Conservation (phyloP, 306 rosid genomes). For the Trichosanthes cucumerina region DNA sequence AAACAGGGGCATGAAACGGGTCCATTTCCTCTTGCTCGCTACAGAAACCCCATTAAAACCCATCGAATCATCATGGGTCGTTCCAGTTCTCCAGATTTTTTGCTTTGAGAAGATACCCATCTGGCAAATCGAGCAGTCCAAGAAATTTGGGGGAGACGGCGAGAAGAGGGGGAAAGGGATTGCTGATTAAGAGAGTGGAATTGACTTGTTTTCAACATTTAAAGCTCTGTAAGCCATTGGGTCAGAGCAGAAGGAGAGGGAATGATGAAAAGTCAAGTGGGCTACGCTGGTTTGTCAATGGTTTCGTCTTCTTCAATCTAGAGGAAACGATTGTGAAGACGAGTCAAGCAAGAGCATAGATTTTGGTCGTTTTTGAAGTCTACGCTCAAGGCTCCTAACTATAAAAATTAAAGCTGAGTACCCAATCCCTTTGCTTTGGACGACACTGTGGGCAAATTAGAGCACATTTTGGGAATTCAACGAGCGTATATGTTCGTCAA, state of each 20-base stretch:
- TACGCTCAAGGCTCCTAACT: neutral
- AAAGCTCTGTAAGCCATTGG: neutral
- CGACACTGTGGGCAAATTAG: no score
- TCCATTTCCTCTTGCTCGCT: slow-evolving; percentile 48
- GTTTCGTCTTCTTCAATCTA: neutral
- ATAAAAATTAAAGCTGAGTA: neutral
- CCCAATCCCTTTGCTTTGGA: neutral
- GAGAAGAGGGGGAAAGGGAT: neutral
- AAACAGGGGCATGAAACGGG: slow-evolving; percentile 45
- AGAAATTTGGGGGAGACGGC: neutral
- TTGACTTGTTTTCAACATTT: neutral
- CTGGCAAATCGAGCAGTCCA: slow-evolving; percentile 5
- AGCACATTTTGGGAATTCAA: no score
- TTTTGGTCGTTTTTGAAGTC: neutral
- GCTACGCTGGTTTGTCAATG: neutral
- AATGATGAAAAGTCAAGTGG: neutral
- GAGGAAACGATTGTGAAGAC: neutral
- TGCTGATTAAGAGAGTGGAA: neutral
- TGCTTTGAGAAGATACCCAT: slow-evolving; percentile 52
- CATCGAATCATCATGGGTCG: slow-evolving; percentile 38
- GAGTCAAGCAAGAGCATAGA: neutral
- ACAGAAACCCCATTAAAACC: slow-evolving; percentile 14
- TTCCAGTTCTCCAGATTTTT: slow-evolving; percentile 47
- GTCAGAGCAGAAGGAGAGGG: neutral
- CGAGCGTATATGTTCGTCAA: no score